phyloP scores from a whole-genome alignment of 139 green algal genomes.

The Chlorella sp. region DNA sequence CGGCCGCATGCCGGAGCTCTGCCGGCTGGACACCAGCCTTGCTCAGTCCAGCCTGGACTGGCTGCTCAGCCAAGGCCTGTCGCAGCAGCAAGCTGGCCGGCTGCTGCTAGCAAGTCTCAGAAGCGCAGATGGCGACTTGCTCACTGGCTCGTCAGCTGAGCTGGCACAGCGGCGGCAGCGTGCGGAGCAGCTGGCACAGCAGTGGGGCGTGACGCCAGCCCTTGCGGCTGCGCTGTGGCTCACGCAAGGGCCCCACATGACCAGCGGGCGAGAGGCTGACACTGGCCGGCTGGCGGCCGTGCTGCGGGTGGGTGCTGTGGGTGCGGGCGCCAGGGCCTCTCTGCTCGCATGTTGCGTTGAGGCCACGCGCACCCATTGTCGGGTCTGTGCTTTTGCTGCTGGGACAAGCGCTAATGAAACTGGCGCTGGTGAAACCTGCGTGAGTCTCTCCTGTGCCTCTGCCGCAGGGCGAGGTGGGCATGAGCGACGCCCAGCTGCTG shows the following conservation, averaged over 20 bases:
- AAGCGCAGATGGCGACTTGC: neutral
- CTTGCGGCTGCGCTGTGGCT: neutral
- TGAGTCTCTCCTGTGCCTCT: too few species aligned
- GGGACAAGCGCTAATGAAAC: too few species aligned
- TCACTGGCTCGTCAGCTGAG: neutral
- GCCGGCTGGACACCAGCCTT: neutral
- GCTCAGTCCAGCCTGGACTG: constrained; percentile 4
- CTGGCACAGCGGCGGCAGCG: neutral
- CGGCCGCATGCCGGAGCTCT: neutral
- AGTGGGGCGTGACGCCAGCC: neutral
- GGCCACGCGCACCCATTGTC: too few species aligned
- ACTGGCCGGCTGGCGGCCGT: neutral
- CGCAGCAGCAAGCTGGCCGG: neutral
- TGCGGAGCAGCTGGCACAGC: neutral
- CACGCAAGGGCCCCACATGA: neutral
- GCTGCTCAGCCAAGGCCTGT: neutral
- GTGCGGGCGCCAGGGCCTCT: too few species aligned
- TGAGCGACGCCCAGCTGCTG: constrained; percentile 12
- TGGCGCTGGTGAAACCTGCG: too few species aligned
- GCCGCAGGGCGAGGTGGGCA: constrained; percentile 4
- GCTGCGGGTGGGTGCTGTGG: neutral
- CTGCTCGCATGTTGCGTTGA: too few species aligned
- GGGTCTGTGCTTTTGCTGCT: too few species aligned
- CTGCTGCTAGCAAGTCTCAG: neutral
- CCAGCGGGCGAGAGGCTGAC: neutral